Evolutionary conservation across 495 filamentous ascomycete genomes (phyloP).

Genomic region (Aspergillus biplanus): DNA sequence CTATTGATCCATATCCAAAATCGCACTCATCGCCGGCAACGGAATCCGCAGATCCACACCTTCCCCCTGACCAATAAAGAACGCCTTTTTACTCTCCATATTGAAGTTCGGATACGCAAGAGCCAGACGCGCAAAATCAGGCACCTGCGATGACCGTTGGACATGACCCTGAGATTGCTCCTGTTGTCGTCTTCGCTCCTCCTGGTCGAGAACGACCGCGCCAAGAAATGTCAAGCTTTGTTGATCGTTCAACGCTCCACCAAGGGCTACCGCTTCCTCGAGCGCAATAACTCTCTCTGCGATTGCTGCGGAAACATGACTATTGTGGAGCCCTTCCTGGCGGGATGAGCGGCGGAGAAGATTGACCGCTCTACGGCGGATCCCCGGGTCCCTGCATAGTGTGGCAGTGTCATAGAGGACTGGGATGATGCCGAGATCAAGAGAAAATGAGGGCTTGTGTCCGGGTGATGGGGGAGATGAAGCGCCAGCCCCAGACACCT

Average conservation of each 20-base stretch:
- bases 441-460: constrained; percentile 24
- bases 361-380: constrained; percentile 59
- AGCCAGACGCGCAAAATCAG: constrained; percentile 19
- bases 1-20: constrained; percentile 15
- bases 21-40: constrained; percentile 17
- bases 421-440: constrained; percentile 53
- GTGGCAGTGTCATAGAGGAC: constrained; percentile 61
- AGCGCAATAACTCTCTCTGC: constrained; percentile 57
- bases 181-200: background rate
- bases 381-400: constrained; percentile 58
- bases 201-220: background rate
- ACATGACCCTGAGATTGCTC: background rate
- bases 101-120: constrained; percentile 24
- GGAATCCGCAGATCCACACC: constrained; percentile 17
- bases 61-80: constrained; percentile 20
- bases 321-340: constrained; percentile 69
- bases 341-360: constrained; percentile 55
- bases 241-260: background rate
- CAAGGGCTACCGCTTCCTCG: constrained; percentile 47
- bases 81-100: constrained; percentile 12
- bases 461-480: background rate
- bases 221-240: background rate
- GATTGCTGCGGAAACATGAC: constrained; percentile 55
- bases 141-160: constrained; percentile 13
- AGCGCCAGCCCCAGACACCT: background rate